Evolutionary conservation across 345 rosid species (phyloP), one percentile per base, ranked within the genome.

Genomic region (Citrus trifoliata): DNA sequence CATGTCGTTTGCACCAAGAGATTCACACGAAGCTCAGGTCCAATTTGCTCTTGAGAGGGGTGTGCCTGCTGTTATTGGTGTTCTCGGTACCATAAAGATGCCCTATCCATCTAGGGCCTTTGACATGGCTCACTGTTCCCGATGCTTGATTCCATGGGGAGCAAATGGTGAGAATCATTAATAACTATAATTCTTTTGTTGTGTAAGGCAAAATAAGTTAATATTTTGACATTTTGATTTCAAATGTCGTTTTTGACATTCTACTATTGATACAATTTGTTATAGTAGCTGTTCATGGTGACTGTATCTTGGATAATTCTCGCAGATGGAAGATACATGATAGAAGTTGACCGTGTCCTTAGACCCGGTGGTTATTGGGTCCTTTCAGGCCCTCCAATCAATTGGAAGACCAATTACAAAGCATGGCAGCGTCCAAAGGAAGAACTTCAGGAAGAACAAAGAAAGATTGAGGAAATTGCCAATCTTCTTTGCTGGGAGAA

Each of bases 1-100:
- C 21, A 97, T 97, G 99, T 97, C 99, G 4, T 97, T 97, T 69
- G 99, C 99, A 28, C 99, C 98, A 19, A 90, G 99, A 88, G 99
- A 97, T 75, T 93, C 98, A 2, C 99, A 97, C 38, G 98, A 97
- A 84, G 99, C 99, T 30, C 99, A 97, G 82, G 99, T 97, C 35
- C 99, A 97, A 30, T 97, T 97, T 85, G 99, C 99, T 53, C 90
- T 97, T 5, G 99, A 97, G 85, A 92, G 99, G 82, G 99, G 99
- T 82, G 97, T 97, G 53, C 98, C 99, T 14, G 99, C 99, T 64
- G 93, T 97, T 80, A 93, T 97, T 74, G 99, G 98, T 83, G 99
- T 97, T 84, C 92, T 97, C 56, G 99, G 99, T 42, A 89, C 97
- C 48, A 92, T 94, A 60, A 94, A 89, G 87, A 75, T 92, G 86